Evolutionary conservation across 2,329 filamentous ascomycete genomes (phyloP).

Genomic region (Xylariales sp.): DNA sequence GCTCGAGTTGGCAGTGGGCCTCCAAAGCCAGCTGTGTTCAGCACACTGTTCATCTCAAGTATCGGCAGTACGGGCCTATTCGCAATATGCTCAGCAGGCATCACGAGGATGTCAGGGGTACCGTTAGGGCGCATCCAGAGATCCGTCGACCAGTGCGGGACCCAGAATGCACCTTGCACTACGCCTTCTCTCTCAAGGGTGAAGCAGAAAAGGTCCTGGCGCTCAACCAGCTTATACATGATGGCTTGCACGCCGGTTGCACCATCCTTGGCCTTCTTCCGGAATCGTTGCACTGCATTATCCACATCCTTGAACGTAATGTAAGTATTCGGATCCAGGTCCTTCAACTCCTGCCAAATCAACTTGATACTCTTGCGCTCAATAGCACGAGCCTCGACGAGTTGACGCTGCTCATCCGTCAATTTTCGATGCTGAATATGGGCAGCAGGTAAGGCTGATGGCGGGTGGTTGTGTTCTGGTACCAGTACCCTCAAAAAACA

Average conservation of each 20-base stretch:
- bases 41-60: conserved; percentile 47
- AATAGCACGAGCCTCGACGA: conserved; percentile 43
- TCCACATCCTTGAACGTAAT: conserved; percentile 45
- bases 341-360: conserved; percentile 44
- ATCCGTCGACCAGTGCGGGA: conserved; percentile 44
- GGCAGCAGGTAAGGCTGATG: conserved; percentile 41
- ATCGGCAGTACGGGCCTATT: conserved; percentile 45
- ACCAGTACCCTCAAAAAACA: conserved; percentile 43
- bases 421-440: conserved; percentile 45
- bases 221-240: conserved; percentile 43
- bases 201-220: conserved; percentile 46
- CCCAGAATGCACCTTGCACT: conserved; percentile 47
- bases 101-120: conserved; percentile 46
- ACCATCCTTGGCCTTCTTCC: conserved; percentile 45
- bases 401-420: conserved; percentile 44
- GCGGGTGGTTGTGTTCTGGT: conserved; percentile 45
- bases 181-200: conserved; percentile 41
- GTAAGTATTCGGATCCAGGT: conserved; percentile 39
- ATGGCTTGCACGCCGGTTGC: conserved; percentile 47
- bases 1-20: conserved; percentile 20
- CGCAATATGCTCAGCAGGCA: conserved; percentile 45
- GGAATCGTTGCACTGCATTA: conserved; percentile 46
- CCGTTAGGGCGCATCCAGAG: conserved; percentile 44
- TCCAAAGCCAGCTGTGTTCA: conserved; percentile 36
- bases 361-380: conserved; percentile 43